Conservation (phyloP, 2,329 filamentous ascomycete genomes). For the Diaporthe amygdali region DNA sequence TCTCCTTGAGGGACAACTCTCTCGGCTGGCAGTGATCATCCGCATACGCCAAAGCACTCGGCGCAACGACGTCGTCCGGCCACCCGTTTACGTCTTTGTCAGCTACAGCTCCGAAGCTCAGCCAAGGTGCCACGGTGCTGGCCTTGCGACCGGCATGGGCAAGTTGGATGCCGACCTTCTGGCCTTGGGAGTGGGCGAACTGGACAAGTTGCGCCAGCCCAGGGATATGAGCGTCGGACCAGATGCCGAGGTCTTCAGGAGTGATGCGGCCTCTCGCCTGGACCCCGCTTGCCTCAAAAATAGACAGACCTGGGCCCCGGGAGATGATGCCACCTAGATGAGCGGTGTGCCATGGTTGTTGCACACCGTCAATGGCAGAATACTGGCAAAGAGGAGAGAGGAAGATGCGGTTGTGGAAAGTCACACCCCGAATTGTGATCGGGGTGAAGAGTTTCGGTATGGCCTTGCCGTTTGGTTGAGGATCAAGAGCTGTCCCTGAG, state of each 20-base stretch:
- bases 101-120: constrained; percentile 57
- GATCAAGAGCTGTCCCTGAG: constrained; percentile 40
- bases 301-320: constrained; percentile 38
- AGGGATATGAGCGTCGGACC: constrained; percentile 42
- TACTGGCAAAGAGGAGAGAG: constrained; percentile 55
- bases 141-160: constrained; percentile 71
- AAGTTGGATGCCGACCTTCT: constrained; percentile 73
- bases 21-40: constrained; percentile 48
- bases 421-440: constrained; percentile 47
- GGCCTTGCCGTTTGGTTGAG: constrained; percentile 41
- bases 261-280: constrained; percentile 40
- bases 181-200: constrained; percentile 56
- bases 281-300: constrained; percentile 38
- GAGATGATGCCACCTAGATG: constrained; percentile 44
- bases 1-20: constrained; percentile 69
- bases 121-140: constrained; percentile 59
- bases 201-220: constrained; percentile 40
- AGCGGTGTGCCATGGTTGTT: constrained; percentile 47
- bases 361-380: constrained; percentile 45
- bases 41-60: constrained; percentile 36
- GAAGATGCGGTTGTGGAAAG: constrained; percentile 51
- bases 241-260: constrained; percentile 41
- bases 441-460: constrained; percentile 46
- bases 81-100: constrained; percentile 49
- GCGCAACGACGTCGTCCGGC: constrained; percentile 44